Evolutionary conservation across 331 rosid genomes (phyloP), one percentile per base, ranked within the genome.

Genomic region (Rhamnella rubrinervis): DNA sequence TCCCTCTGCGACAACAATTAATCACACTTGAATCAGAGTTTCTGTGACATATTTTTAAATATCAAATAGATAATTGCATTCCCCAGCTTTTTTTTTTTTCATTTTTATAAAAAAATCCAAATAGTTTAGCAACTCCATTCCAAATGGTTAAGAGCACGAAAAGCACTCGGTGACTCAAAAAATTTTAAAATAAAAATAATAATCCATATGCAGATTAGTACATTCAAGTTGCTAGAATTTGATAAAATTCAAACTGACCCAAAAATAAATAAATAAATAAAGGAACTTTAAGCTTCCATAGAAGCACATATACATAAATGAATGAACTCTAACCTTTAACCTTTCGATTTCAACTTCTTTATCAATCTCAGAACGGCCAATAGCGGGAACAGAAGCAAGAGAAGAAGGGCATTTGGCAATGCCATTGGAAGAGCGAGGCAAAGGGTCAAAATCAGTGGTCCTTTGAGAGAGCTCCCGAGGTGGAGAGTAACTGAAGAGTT

Each of bases 381-480:
- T 18, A 21, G 8, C 25, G 77, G 74, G 58, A 63, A 79, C 70
- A 26, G 38, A 67, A 71, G 37, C 23, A 65, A 26, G 9, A 6
- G 62, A 9, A 12, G 72, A 25, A 19, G 74, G 53, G 51, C 59
- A 55, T 58, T 78, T 75, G 10, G 75, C 57, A 47, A 67, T 55
- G 65, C 38, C 77, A 64, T 21, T 46, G 46, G 78, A 70, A 50
- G 67, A 60, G 60, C 35, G 65, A 61, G 67, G 38, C 18, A 63
- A 56, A 56, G 76, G 47, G 26, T 76, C 78, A 17, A 58, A 70
- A 35, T 14, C 60, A 10, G 67, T 8, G 62, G 75, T 10, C 56
- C 90, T 70, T 71, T 89, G 95, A 64, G 97, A 85, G 64, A 92
- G 95, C 74, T 84, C 88, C 38, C 90, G 92, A 0, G 97, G 97